Percentiles rank a stretch among this genome's conserved stretches.
phyloP scores from a whole-genome alignment of 2,329 filamentous ascomycete species.

The Decorospora gaudefroyi region DNA sequence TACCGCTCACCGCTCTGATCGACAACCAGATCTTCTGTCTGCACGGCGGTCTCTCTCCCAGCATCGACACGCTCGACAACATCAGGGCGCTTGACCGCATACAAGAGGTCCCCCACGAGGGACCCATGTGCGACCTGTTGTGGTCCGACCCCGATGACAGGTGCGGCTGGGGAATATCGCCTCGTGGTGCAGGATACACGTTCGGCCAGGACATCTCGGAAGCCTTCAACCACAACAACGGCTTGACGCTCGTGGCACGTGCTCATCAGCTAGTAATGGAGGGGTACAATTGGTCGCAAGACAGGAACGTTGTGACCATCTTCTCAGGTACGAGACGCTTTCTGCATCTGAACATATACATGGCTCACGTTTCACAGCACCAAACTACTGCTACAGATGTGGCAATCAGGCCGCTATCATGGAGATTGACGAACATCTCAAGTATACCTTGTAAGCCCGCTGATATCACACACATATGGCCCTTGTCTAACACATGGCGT shows the following conservation, averaged over 20 bases:
- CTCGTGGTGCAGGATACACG: slow-evolving; percentile 90
- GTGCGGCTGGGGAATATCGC: slow-evolving; percentile 94
- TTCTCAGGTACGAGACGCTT: slow-evolving; percentile 68
- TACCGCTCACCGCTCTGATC: slow-evolving; percentile 73
- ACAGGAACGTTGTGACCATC: slow-evolving; percentile 96
- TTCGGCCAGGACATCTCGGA: slow-evolving; percentile 98
- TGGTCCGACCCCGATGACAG: slow-evolving; percentile 94
- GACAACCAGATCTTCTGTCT: slow-evolving; percentile 75
- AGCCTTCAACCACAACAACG: slow-evolving; percentile 99
- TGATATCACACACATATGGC: not conserved
- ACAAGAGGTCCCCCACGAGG: slow-evolving; percentile 77
- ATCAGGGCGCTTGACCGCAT: slow-evolving; percentile 57
- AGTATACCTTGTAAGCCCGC: slow-evolving; percentile 92
- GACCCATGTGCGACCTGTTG: slow-evolving; percentile 75
- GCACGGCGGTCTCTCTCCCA: slow-evolving; percentile 71
- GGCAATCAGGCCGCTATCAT: slow-evolving; percentile 99
- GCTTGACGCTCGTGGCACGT: slow-evolving; percentile 89
- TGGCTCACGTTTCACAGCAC: slow-evolving; percentile 50
- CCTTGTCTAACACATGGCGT: slow-evolving; percentile 30
- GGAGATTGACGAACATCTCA: slow-evolving; percentile 99
- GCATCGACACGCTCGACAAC: slow-evolving; percentile 75
- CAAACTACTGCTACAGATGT: slow-evolving; percentile 93
- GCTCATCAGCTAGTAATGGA: slow-evolving; percentile 99
- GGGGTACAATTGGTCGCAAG: slow-evolving; percentile 99
- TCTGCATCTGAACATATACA: not conserved